Conservation (phyloP, 306 rosid species). For the Ceratonia siliqua region DNA sequence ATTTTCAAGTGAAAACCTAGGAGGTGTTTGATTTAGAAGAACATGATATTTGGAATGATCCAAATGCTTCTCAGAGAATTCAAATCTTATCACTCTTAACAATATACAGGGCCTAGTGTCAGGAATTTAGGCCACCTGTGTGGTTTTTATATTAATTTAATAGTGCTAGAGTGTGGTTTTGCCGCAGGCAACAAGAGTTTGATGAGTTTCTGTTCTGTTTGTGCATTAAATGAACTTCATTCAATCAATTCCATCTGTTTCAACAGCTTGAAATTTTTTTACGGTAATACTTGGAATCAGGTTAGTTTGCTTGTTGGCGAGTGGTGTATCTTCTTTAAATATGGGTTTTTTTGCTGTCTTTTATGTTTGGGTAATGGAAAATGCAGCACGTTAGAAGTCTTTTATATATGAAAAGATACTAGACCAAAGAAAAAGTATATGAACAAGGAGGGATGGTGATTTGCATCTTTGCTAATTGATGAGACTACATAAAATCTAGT, state of each 20-base stretch:
- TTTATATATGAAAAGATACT: not conserved
- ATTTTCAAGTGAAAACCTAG: not conserved
- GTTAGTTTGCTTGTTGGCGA: not conserved
- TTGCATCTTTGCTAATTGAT: constrained; percentile 1
- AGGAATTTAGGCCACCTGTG: not conserved
- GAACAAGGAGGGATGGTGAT: not conserved
- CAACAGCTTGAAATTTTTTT: not conserved
- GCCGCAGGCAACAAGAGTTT: not conserved
- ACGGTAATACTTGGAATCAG: not conserved
- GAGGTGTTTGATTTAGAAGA: not conserved
- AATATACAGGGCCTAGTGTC: not conserved
- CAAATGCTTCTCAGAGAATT: not conserved
- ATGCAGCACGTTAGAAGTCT: not conserved
- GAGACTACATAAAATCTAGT: not conserved
- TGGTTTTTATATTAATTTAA: not conserved
- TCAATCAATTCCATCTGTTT: not conserved
- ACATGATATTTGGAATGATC: constrained; percentile 6
- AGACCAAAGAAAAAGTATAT: not conserved
- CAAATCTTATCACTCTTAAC: not conserved
- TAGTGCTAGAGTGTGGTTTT: not conserved
- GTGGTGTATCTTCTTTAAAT: constrained; percentile 5
- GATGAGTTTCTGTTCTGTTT: constrained; percentile 1
- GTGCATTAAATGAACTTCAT: not conserved
- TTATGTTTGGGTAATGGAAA: not conserved
- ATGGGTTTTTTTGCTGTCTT: not conserved